Base-by-base conservation (phyloP, 768 basidiomycete species). In the Mrakia frigida region DNA sequence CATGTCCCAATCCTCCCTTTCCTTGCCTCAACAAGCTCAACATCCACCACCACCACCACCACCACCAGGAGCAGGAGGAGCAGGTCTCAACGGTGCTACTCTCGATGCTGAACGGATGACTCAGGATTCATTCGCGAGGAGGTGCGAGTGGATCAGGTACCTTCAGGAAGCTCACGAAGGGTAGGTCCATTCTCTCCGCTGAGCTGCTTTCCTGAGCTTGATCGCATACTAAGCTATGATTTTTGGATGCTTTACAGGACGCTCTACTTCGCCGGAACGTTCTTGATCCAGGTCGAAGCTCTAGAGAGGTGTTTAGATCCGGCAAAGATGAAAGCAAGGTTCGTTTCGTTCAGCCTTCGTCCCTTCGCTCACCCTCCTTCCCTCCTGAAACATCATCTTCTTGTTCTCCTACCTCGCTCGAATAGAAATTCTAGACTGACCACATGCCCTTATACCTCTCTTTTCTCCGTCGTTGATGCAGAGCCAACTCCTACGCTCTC, bases 271-370 rank as follows among this genome's bases (percentile, higher is more conserved):
- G 65, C 65, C 23, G 65, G 65, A 39, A 68, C 65, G 39, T 68
- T 68, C 65, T n/a, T 35, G 39, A 39, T 68, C 39, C 35, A 68
- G 39, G 65, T 68, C 3, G 65, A 68, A 14, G 52, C 70, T 53
- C 56, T 72, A 23, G 28, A 16, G 35, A 72, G 70, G 25, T 68
- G 65, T 13, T 18, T 72, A 21, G 70, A 72, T 53, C 70, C 70
- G 6, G 53, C 50, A 10, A 72, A 72, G 70, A 72, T 72, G 70
- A 53, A 59, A 37, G 46, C 46, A 33, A 72, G 70, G 70, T 59
- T 6, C 3, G 53, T 52, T 35, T 2, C 3, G 56, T 16, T 28
- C 7, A 28, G 6, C 33, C 60, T 61, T 61, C 28, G n/a, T 61
- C 28, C 60, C 60, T n/a, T 70, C 69, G 46, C 46, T 50, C 46